phyloP scores from a whole-genome alignment of 108 stramenopile genomes.

The Cyclotella cryptica region DNA sequence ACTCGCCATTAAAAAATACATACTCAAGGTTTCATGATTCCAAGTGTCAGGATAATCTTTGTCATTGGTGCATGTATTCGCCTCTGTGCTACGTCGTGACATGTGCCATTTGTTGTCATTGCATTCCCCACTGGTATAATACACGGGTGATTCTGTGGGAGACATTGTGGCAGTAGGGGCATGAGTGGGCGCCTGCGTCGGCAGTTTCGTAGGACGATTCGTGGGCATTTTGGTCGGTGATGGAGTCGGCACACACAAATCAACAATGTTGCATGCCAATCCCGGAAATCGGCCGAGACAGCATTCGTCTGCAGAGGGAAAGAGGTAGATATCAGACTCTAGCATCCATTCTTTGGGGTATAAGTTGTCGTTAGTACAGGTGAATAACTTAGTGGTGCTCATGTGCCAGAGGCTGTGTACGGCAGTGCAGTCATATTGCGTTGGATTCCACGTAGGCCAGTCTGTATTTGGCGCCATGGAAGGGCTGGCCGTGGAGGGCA shows the following conservation, averaged over 20 bases:
- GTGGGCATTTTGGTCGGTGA: background rate
- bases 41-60: conserved; percentile 17
- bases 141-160: background rate
- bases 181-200: background rate
- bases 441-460: conserved; percentile 3
- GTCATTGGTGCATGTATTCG: conserved; percentile 2
- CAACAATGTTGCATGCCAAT: background rate
- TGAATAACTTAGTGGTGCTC: background rate
- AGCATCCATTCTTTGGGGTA: conserved; percentile 8
- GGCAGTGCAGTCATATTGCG: background rate
- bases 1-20: background rate
- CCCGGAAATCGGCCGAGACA: conserved; percentile 10
- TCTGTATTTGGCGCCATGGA: conserved; percentile 1
- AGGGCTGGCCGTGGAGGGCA: background rate
- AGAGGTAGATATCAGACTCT: background rate
- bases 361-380: background rate
- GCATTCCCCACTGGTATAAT: conserved; percentile 1
- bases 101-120: background rate
- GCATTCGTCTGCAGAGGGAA: background rate
- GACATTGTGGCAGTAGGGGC: background rate
- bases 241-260: background rate
- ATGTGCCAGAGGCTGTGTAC: background rate
- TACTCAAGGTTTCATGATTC: conserved; percentile 6
- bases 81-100: background rate
- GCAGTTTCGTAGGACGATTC: background rate